A percentile compares a stretch with the other conserved stretches of the same genome.
phyloP scores from a whole-genome alignment of 1,139 yeast species.

The Groenewaldozyma auringiensis region DNA sequence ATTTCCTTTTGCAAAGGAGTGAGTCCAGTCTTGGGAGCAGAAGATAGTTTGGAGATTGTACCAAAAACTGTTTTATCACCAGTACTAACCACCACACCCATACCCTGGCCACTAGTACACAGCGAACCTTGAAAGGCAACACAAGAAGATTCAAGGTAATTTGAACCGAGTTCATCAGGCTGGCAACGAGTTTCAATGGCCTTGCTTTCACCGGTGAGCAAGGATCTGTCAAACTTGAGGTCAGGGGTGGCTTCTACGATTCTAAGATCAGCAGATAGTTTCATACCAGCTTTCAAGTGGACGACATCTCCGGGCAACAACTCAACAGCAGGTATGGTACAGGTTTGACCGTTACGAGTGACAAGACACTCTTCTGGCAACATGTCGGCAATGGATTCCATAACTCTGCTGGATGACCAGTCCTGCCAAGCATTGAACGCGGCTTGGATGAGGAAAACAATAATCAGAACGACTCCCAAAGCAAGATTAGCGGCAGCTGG shows the following conservation, averaged over 20 bases:
- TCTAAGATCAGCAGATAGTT: constrained; percentile 46
- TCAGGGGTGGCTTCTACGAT: constrained; percentile 33
- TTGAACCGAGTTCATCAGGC: constrained; percentile 20
- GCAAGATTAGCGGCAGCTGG: constrained; percentile 43
- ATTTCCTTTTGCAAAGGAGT: constrained; percentile 44
- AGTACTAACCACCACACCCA: constrained; percentile 41
- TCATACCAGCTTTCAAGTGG: constrained; percentile 39
- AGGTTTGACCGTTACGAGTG: constrained; percentile 34
- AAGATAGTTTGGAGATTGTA: constrained; percentile 38
- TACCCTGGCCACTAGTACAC: constrained; percentile 43
- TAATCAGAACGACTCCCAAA: constrained; percentile 39
- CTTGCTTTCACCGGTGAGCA: constrained; percentile 42
- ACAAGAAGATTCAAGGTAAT: constrained; percentile 40
- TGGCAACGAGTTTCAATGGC: constrained; percentile 40
- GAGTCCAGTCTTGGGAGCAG: constrained; percentile 34
- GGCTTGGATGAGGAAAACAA: constrained; percentile 44
- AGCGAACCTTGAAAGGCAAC: constrained; percentile 46
- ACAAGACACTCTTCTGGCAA: constrained; percentile 41
- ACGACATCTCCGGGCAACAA: constrained; percentile 48
- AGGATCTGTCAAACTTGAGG: constrained; percentile 45
- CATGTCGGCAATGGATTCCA: constrained; percentile 43
- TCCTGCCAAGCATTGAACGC: constrained; percentile 45
- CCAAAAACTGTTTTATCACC: constrained; percentile 46
- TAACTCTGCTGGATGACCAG: constrained; percentile 41
- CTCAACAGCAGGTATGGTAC: constrained; percentile 34